Evolutionary conservation across 2,329 filamentous ascomycete genomes (phyloP).

Genomic region (Talaromyces sp.): DNA sequence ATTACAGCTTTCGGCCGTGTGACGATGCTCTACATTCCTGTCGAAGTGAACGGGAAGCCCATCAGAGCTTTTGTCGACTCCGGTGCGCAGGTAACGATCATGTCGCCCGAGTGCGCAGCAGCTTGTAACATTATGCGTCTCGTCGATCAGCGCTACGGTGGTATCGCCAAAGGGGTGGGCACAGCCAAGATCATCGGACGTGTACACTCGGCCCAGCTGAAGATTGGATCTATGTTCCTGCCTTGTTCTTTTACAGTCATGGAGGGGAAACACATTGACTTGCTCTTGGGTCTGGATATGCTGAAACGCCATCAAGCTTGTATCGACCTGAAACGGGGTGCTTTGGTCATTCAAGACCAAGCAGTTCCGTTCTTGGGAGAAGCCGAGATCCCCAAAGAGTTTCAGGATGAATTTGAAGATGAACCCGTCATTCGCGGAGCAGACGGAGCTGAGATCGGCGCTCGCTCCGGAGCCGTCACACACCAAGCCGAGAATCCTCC

Average conservation of each 20-base stretch:
- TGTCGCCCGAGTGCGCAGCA: constrained; percentile 91
- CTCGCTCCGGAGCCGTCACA: constrained; percentile 66
- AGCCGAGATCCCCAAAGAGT: constrained; percentile 84
- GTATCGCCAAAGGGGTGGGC: constrained; percentile 87
- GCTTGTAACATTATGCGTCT: constrained; percentile 93
- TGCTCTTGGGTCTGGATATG: constrained; percentile 93
- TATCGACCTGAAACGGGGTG: constrained; percentile 81
- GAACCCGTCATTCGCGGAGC: constrained; percentile 84
- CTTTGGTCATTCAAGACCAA: constrained; percentile 80
- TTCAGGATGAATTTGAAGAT: constrained; percentile 65
- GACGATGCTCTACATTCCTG: constrained; percentile 93
- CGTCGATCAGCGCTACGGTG: constrained; percentile 86
- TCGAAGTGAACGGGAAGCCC: constrained; percentile 86
- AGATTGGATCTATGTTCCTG: constrained; percentile 80
- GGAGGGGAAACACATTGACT: constrained; percentile 95
- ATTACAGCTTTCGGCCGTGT: constrained; percentile 81
- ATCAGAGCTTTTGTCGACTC: constrained; percentile 97
- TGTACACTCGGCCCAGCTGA: constrained; percentile 92
- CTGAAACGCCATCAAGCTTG: constrained; percentile 90
- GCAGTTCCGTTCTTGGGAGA: constrained; percentile 89
- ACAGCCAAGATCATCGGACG: constrained; percentile 92
- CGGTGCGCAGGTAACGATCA: constrained; percentile 95
- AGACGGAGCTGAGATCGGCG: constrained; percentile 83
- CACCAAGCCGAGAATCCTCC: constrained; percentile 30
- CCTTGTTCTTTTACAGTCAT: constrained; percentile 98